These are phyloP conservation scores for Penicillium sp. DNA, from an alignment of 2,329 filamentous ascomycete genomes.

Conservation along the genomic window DNA sequence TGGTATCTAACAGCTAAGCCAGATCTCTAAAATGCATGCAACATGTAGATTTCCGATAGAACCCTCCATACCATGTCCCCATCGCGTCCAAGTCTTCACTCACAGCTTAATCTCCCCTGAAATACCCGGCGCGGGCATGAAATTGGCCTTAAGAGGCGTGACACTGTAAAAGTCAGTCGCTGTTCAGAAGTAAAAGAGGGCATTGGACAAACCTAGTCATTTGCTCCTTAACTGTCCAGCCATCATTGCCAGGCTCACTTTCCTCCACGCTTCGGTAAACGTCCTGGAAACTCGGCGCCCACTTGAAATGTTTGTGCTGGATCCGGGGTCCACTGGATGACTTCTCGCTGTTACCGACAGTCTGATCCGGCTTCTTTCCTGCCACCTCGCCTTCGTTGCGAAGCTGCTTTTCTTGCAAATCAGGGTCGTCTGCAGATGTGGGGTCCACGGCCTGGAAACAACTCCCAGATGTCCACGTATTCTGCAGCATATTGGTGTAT, in stretches of 20 bases:
- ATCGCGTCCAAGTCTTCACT: slow-evolving; percentile 43
- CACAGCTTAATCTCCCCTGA: slow-evolving; percentile 71
- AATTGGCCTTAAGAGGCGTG: slow-evolving; percentile 84
- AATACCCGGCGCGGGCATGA: slow-evolving; percentile 64
- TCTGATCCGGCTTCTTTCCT: slow-evolving; percentile 20
- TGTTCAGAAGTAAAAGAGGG: too few relatives aligned
- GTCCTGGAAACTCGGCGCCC: slow-evolving; percentile 78
- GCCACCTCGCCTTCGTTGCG: slow-evolving; percentile 53
- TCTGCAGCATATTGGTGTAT: slow-evolving; percentile 83
- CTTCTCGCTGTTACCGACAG: slow-evolving; percentile 23
- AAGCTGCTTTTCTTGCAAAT: slow-evolving; percentile 64
- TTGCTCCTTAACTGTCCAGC: slow-evolving; percentile 82
- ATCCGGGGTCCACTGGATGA: slow-evolving; percentile 39
- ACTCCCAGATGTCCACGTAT: slow-evolving; percentile 74
- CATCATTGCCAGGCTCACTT: slow-evolving; percentile 73
- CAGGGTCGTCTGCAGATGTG: slow-evolving; percentile 50
- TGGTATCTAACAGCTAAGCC: slow-evolving; percentile 23
- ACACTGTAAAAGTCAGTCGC: slow-evolving; percentile 49
- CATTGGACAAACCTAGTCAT: slow-evolving; percentile 60
- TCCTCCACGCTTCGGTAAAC: slow-evolving; percentile 80
- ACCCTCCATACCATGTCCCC: slow-evolving; percentile 11
- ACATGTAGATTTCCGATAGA: slow-evolving; percentile 21
- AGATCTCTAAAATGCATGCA: slow-evolving; percentile 21
- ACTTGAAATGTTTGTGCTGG: slow-evolving; percentile 83
- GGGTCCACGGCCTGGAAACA: slow-evolving; percentile 75